These are phyloP conservation scores for Nasturtium officinale DNA, from an alignment of 345 rosid species.

Conservation along the genomic window DNA sequence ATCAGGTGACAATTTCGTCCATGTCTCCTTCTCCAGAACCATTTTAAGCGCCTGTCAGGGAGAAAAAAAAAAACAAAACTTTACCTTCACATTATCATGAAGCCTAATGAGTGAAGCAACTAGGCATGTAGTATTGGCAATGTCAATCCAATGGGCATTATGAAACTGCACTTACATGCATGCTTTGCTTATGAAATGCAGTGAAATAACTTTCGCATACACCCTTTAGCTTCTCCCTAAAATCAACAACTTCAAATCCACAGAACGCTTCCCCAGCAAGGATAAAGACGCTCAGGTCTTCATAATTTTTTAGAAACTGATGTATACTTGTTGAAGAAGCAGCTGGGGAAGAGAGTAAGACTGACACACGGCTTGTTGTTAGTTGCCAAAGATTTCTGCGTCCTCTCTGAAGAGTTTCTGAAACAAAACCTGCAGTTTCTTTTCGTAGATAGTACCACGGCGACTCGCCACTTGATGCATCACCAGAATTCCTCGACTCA, in stretches of 20 bases:
- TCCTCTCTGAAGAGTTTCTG: slow-evolving; percentile 90
- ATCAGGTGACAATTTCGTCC: slow-evolving; percentile 79
- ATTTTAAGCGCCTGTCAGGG: slow-evolving; percentile 82
- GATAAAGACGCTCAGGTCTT: slow-evolving; percentile 81
- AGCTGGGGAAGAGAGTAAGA: slow-evolving; percentile 85
- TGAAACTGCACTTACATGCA: slow-evolving; percentile 64
- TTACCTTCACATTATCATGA: slow-evolving; percentile 18
- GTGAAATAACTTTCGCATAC: slow-evolving; percentile 80
- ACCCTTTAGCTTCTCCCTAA: slow-evolving; percentile 89
- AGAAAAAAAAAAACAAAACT: slow-evolving; percentile 28
- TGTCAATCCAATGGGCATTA: slow-evolving; percentile 19
- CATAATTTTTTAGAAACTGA: slow-evolving; percentile 90
- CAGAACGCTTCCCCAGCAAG: slow-evolving; percentile 98
- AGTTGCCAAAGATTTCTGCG: slow-evolving; percentile 98
- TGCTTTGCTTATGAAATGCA: slow-evolving; percentile 88
- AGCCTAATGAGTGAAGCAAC: slow-evolving; percentile 33
- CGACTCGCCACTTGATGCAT: slow-evolving; percentile 67
- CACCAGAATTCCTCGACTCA: slow-evolving; percentile 55
- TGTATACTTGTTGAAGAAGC: slow-evolving; percentile 87
- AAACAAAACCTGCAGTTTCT: slow-evolving; percentile 81
- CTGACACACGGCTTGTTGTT: slow-evolving; percentile 88
- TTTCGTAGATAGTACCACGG: slow-evolving; percentile 95
- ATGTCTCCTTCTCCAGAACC: slow-evolving; percentile 97
- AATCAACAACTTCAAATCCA: slow-evolving; percentile 87
- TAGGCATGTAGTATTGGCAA: slow-evolving; percentile 23